Evolutionary conservation across 208 protist genomes (phyloP), one percentile per base, ranked within the genome.

Genomic region (Angomonas deanei): DNA sequence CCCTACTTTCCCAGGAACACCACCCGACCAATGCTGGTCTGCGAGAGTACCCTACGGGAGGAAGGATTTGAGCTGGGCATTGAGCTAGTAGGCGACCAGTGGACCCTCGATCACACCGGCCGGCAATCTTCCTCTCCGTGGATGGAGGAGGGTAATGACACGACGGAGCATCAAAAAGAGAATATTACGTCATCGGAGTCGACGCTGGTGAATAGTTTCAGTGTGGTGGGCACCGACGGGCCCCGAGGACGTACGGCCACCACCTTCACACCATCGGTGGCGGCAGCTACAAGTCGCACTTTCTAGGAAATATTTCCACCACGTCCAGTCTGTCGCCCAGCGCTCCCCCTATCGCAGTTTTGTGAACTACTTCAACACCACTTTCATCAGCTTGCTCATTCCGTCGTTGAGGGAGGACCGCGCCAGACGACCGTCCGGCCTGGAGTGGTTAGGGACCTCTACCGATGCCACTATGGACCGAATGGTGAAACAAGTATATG

Each of bases 61-160:
- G 39, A 86, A 49, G 90, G 90, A 32, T 79, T 92, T 61, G 78
- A 86, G 68, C 72, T 96, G n/a, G 86, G 90, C 0, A 67, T 96
- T 10, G 80, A 86, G 64, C 80, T 96, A 24, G 78, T 93, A 38
- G 90, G 90, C 3, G 89, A 95, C 36, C 66, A 19, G 15, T 95
- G 89, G 89, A 82, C 80, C 17, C 1, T 32, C 4, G n/a, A n/a
- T n/a, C n/a, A n/a, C n/a, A n/a, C n/a, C n/a, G n/a, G n/a, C n/a
- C n/a, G n/a, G n/a, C n/a, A n/a, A n/a, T n/a, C n/a, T n/a, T n/a
- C n/a, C n/a, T n/a, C n/a, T n/a, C n/a, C n/a, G n/a, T n/a, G n/a
- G n/a, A n/a, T n/a, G 23, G 66, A 63, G 21, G 38, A 68, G 28
- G 36, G 50, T 24, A n/a, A n/a, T 6, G 33, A 60, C 21, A 33